Evolutionary conservation across 2,329 filamentous ascomycete genomes (phyloP).

Genomic region (Penicillium paneum): DNA sequence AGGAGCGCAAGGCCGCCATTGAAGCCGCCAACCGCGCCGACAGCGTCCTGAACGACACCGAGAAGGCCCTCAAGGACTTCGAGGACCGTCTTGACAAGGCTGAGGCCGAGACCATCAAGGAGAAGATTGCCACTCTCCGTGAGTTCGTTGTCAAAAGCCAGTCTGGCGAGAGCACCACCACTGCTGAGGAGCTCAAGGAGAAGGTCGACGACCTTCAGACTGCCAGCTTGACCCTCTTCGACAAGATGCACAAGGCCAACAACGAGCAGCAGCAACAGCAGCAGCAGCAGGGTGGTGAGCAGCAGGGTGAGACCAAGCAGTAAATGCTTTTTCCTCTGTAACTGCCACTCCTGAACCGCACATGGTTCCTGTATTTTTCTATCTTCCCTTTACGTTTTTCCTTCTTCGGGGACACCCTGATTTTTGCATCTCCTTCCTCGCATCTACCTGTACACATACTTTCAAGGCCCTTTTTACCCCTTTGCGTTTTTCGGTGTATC

Average conservation of each 20-base stretch:
- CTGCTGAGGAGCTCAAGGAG: constrained; percentile 91
- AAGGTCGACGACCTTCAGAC: constrained; percentile 98
- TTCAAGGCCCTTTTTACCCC: constrained; percentile 24
- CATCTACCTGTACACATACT: constrained; percentile 41
- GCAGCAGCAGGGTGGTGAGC: constrained; percentile 48
- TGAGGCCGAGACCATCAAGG: constrained; percentile 86
- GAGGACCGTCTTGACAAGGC: constrained; percentile 95
- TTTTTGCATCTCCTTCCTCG: constrained; percentile 28
- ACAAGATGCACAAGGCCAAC: constrained; percentile 99
- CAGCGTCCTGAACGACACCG: constrained; percentile 92
- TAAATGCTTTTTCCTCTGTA: constrained; percentile 31
- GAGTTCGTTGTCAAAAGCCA: constrained; percentile 94
- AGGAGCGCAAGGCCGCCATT: constrained; percentile 93
- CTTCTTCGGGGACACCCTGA: constrained; percentile 25
- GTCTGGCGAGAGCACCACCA: constrained; percentile 80
- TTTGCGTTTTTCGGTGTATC: constrained; percentile 36
- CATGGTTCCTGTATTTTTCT: constrained; percentile 28
- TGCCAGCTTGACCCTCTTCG: constrained; percentile 92
- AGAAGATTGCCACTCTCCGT: constrained; percentile 84
- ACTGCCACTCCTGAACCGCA: constrained; percentile 29
- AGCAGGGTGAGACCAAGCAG: constrained; percentile 65
- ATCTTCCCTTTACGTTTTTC: constrained; percentile 23
- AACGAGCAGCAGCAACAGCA: constrained; percentile 59
- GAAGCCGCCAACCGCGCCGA: constrained; percentile 97
- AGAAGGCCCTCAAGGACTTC: constrained; percentile 96